These are phyloP conservation scores for Cicer cuneatum DNA, from an alignment of 306 rosid genomes.

Conservation along the genomic window DNA sequence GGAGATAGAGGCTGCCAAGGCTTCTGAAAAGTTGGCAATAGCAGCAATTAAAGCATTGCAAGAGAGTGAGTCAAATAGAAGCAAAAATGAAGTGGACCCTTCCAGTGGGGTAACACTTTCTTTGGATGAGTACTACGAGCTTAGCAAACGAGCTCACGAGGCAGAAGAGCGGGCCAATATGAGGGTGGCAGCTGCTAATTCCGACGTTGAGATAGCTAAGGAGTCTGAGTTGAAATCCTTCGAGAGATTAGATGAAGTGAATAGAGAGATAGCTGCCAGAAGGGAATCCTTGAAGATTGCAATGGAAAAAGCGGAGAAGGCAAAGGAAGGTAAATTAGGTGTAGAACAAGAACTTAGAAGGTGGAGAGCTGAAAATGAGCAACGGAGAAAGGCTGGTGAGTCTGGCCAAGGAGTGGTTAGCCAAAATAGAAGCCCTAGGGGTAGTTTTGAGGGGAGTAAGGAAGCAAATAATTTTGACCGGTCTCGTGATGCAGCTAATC, in stretches of 20 bases:
- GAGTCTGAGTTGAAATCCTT: constrained; percentile 79
- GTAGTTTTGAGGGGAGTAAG: constrained; percentile 68
- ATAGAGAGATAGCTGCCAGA: constrained; percentile 70
- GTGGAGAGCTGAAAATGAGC: constrained; percentile 97
- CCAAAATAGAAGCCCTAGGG: constrained; percentile 68
- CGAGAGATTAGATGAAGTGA: constrained; percentile 83
- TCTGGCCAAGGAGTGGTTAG: constrained; percentile 58
- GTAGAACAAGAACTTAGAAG: constrained; percentile 92
- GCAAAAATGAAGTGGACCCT: constrained; percentile 58
- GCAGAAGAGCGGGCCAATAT: constrained; percentile 89
- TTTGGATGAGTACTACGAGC: constrained; percentile 91
- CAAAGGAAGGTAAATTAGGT: constrained; percentile 96
- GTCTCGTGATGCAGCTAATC: constrained; percentile 39
- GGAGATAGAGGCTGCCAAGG: constrained; percentile 96
- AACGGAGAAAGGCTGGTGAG: constrained; percentile 71
- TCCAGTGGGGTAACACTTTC: constrained; percentile 77
- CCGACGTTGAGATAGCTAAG: constrained; percentile 81
- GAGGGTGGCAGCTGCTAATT: constrained; percentile 75
- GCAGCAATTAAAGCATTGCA: constrained; percentile 95
- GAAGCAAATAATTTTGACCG: constrained; percentile 51
- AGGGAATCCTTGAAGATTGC: constrained; percentile 80
- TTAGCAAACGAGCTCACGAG: constrained; percentile 89
- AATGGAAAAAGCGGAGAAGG: constrained; percentile 92
- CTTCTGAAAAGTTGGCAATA: constrained; percentile 86
- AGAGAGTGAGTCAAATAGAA: constrained; percentile 82